Evolutionary conservation across 768 basidiomycete genomes (phyloP), one percentile per base, ranked within the genome.

Genomic region (Calocybe cyanea): DNA sequence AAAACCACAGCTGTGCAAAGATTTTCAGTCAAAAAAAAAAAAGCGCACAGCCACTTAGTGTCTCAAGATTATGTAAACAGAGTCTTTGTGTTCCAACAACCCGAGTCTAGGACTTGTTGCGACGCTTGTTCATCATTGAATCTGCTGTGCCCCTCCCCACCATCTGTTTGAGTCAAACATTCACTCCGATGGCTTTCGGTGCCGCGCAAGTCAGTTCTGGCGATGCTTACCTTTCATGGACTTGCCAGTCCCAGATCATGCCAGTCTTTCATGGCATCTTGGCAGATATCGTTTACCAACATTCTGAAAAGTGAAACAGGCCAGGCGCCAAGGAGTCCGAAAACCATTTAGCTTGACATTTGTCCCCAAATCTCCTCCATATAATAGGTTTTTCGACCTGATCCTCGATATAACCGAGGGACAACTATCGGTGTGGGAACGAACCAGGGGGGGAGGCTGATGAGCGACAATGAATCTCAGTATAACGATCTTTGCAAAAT

Each of bases 101-200:
- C n/a, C n/a, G n/a, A n/a, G n/a, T n/a, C n/a, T n/a, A n/a, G n/a
- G n/a, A n/a, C n/a, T n/a, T n/a, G n/a, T n/a, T n/a, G n/a, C n/a
- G 11, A 30, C 17, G 8, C 20, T 35, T 15, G 15, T n/a, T 9
- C 17, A 11, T 40, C 32, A 18, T 43, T 25, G 33, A 45, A 24
- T n/a, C 28, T 49, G 52, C 52, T 53, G 45, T 48, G 53, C 28
- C 39, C 45, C 28, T 53, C 34, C 30, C 41, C 41, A 45, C 49
- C 45, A 50, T 53, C 52, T 50, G 43, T 50, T 50, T 19, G 32
- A 44, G 20, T 31, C 37, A 25, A 34, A 40, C 28, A 40, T 23
- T 17, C 15, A 43, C 6, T 18, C 33, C 36, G 30, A 19, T 15
- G 28, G 14, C 49, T 36, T 46, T 54, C 46, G 46, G 53, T 50